Evolutionary conservation across 164 flowering plant genomes (phyloP), one percentile per base, ranked within the genome.

Genomic region (Kingdonia uniflora): DNA sequence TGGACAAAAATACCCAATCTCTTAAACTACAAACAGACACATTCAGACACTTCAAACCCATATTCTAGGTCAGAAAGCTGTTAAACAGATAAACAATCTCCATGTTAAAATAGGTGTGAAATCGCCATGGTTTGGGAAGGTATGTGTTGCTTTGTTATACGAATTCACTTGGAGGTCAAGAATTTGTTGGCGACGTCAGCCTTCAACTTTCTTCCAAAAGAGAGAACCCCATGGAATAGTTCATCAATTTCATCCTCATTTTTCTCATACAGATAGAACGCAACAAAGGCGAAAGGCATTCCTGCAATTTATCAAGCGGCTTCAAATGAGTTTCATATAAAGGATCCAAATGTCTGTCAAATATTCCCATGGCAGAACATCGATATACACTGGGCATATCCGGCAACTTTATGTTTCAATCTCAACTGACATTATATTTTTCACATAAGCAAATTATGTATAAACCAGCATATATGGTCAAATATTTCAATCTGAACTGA

Each of bases 211-310:
- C 62, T 48, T 2, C 68, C 75, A 19, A 57, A 54, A 6, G 78
- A 75, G 56, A 65, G 10, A 52, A 63, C 68, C 51, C 60, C 56
- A 51, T 52, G 52, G 39, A 74, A 25, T 40, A 87, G 49, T 19
- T 57, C 63, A 62, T 91, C 96, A 46, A 87, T 82, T 69, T 80
- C 84, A 65, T 75, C 69, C 62, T 87, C 95, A 51, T 76, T 78
- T 60, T 71, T 78, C 60, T 91, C 96, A 57, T 83, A 87, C 40
- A 87, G 43, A 47, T 39, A 74, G 75, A 88, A 85, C 22, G 68
- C 79, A 23, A 61, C 26, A 54, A 84, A 87, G 11, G 71, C 77
- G 35, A 80, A 11, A 4, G 75, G 80, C 46, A 83, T 29, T 55
- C 81, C 95, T 87, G 84, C 74, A 42, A n/a, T 35, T 4, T 45